Evolutionary conservation across 2,329 filamentous ascomycete genomes (phyloP), one percentile per base, ranked within the genome.

Genomic region (Cladosporium colombiae): DNA sequence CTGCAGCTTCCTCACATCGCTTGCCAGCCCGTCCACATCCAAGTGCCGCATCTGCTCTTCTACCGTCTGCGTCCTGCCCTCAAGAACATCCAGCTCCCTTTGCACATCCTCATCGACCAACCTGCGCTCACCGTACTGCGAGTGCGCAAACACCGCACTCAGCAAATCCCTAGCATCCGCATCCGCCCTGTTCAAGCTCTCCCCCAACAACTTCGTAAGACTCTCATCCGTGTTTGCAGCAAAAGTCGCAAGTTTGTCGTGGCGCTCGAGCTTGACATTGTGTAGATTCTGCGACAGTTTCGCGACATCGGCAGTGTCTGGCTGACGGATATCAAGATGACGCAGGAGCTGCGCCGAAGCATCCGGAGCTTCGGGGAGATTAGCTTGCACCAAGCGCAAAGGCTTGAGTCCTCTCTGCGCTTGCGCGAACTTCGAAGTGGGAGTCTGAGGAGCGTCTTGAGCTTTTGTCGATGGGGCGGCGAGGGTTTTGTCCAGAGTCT

Each of bases 21-120:
- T 66, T 1, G 69, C 68, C 57, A 75, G 64, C 5, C 56, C 62
- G 16, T 74, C 73, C 1, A 73, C 46, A 49, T 76, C 76, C 40
- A 81, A 31, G n/a, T 65, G 68, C 21, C 71, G 67, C 70, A 82
- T 73, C 55, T 77, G 71, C n/a, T 74, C 70, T 23, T 79, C 78
- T 23, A 78, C 70, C 5, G 70, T 69, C 66, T 79, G 76, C 40
- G 81, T 75, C 27, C 76, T 71, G 35, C 65, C 65, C 66, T 81
- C 79, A 67, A 81, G 70, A 16, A 67, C 67, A 29, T 76, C 75
- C 64, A 82, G 23, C 27, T 73, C 70, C 5, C 68, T 70, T 33
- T 79, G 69, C 10, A 71, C 44, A 10, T 67, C 67, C 13, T 44
- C 61, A 35, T 75, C 73, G 6, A 70, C 68, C 3, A 75, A 62